Evolutionary conservation across 371 early-diverging fungal species (phyloP), one percentile per base, ranked within the genome.

Genomic region (Blakeslea trispora): DNA sequence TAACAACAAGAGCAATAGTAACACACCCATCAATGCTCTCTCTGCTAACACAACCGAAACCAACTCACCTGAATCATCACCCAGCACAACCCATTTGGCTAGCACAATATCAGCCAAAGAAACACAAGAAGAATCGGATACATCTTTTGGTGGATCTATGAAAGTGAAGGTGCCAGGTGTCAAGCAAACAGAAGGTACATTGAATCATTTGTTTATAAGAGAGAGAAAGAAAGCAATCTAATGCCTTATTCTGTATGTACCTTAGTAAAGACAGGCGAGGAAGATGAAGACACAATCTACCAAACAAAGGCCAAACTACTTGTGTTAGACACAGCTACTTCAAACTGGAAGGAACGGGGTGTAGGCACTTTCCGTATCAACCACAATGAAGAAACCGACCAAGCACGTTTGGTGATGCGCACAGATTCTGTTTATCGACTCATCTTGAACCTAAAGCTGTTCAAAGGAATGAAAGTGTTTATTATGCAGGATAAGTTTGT

Each of bases 401-500:
- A 63, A 15, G 58, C 70, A 17, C 77, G 84, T 17, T 59, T 86
- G 44, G 76, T 86, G 5, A 87, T 87, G 87, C 76, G 87, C 17
- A 75, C 83, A 0, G 85, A 86, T 45, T 73, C 76, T 34, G 85
- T 86, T 8, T 80, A 66, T 49, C 61, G 82, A 23, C 63, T 86
- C 18, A 84, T 87, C 43, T 71, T 87, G 28, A 87, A 86, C 50
- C 51, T 76, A 11, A 63, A 67, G 10, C 51, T 87, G 56, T 83
- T 84, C 48, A 41, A 64, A 5, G 83, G 77, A 1, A 81, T 87
- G 79, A 75, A 77, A 47, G 73, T 78, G 4, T 65, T 66, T 40
- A 70, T 74, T 35, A 77, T 74, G 73, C 77, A 86, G 56, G 79
- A 82, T 21, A 72, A 74, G 32, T 86, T 82, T 72, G 79, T 87